Evolutionary conservation across 192 early-diverging fungal genomes (phyloP).

Genomic region (Neocallimastix lanati): DNA sequence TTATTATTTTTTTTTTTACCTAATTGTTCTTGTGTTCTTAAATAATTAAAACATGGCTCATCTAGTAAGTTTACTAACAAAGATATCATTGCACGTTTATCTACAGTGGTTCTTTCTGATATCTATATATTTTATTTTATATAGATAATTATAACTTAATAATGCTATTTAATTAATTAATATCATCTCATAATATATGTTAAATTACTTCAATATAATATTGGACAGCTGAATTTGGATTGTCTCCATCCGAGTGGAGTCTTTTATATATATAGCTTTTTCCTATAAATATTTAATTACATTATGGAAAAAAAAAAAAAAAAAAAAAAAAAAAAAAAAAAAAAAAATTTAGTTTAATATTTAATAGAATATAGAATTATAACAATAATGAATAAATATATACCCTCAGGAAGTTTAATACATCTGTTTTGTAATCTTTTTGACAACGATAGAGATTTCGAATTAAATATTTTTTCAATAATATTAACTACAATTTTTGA

Average conservation of each 20-base stretch:
- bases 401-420: neutral
- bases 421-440: neutral
- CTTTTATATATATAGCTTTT: neutral
- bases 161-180: neutral
- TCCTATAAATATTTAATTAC: neutral
- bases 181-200: neutral
- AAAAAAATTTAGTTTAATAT: too few relatives aligned
- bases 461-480: neutral
- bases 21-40: constrained; percentile 79
- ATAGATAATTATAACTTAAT: constrained; percentile 33
- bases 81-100: constrained; percentile 49
- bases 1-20: too few relatives aligned
- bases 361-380: too few relatives aligned
- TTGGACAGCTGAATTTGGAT: constrained; percentile 79
- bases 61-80: constrained; percentile 67
- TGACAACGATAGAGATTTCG: neutral
- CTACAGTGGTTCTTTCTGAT: constrained; percentile 17
- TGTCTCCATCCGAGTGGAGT: constrained; percentile 51
- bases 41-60: constrained; percentile 82
- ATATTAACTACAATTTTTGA: neutral
- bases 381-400: neutral
- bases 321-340: too few relatives aligned
- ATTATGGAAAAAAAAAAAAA: too few relatives aligned
- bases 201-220: constrained; percentile 54
- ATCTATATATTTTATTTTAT: neutral